phyloP scores from a whole-genome alignment of 1,284 basidiomycete species.

The Fomitopsis pinicola region DNA sequence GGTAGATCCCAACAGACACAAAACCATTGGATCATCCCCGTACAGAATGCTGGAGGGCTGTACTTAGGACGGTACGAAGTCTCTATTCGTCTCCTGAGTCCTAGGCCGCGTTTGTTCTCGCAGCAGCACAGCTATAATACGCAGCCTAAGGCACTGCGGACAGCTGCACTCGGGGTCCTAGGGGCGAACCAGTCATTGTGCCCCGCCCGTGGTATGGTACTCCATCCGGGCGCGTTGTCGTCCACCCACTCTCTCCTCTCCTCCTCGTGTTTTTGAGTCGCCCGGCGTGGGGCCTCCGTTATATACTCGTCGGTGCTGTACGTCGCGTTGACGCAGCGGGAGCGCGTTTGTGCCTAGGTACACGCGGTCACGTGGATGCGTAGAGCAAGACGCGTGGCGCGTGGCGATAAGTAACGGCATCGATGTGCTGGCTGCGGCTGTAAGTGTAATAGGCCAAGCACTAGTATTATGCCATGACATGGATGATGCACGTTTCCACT shows the following conservation, averaged over 20 bases:
- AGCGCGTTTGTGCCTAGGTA: not conserved
- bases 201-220: not conserved
- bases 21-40: too few species aligned
- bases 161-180: not conserved
- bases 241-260: not conserved
- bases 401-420: not conserved
- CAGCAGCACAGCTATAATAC: too few species aligned
- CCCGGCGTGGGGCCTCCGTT: not conserved
- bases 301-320: not conserved
- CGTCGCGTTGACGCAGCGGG: not conserved
- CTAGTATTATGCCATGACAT: too few species aligned
- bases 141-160: not conserved
- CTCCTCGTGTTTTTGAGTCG: not conserved
- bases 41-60: too few species aligned
- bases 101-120: too few species aligned
- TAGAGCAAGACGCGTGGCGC: not conserved
- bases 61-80: too few species aligned
- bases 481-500: not conserved
- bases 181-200: not conserved
- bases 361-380: not conserved
- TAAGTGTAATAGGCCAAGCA: too few species aligned
- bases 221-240: not conserved
- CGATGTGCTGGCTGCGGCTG: too few species aligned
- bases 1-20: too few species aligned
- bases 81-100: too few species aligned